A percentile compares a stretch with the other conserved stretches of the same genome.
phyloP scores from a whole-genome alignment of 257 asterid genomes.

The Solanum paucissectum region DNA sequence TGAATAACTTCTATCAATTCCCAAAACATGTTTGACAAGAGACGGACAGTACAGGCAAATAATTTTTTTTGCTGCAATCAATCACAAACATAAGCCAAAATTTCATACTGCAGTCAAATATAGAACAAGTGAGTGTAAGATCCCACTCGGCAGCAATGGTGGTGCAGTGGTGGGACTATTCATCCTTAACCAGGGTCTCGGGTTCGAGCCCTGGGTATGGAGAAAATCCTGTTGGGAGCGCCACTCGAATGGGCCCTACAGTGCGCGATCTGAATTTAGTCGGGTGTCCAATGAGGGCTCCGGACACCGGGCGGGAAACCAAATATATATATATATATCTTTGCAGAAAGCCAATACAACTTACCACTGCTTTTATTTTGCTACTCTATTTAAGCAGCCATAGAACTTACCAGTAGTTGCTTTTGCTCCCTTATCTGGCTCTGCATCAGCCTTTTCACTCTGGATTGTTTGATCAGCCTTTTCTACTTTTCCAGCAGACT shows the following conservation, averaged over 20 bases:
- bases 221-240: too few relatives aligned
- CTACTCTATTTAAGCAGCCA: background rate
- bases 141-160: background rate
- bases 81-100: background rate
- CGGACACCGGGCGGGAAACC: too few relatives aligned
- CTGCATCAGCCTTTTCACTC: conserved; percentile 20
- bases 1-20: background rate
- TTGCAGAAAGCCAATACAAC: background rate
- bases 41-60: background rate
- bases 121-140: background rate
- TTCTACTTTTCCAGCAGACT: conserved; percentile 84
- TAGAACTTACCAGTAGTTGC: conserved; percentile 34
- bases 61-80: background rate
- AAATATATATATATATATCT: background rate
- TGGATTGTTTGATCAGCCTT: conserved; percentile 34
- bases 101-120: background rate
- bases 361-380: background rate
- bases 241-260: too few relatives aligned
- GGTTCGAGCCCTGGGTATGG: too few relatives aligned
- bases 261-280: too few relatives aligned
- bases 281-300: too few relatives aligned
- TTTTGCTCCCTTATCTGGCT: conserved; percentile 17
- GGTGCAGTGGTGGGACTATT: too few relatives aligned
- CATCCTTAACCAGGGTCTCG: too few relatives aligned
- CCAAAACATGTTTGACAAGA: background rate